Evolutionary conservation across 805 yeast genomes (phyloP), one percentile per base, ranked within the genome.

Genomic region (Tetrapisispora fleetii): DNA sequence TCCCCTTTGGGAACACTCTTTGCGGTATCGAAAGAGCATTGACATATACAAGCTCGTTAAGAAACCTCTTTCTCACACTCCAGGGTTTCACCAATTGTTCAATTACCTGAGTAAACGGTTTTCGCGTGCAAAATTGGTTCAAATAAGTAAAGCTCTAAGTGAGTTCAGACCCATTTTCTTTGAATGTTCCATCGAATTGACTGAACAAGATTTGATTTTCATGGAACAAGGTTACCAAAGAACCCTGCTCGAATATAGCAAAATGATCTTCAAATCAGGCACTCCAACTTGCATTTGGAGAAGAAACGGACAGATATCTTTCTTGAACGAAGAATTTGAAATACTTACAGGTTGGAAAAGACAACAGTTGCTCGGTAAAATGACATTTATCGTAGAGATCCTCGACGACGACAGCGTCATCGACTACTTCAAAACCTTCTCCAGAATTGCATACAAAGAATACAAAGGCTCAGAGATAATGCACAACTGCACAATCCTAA

Each of bases 221-320:
- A 88, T 93, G 84, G 99, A 91, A 62, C 95, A 91, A 68, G 86
- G 96, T 57, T 91, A 90, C 68, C 98, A 91, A 65, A 71, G 99
- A 41, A 89, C 98, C 0, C 69, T 91, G 36, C 69, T 91, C 40
- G 96, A 95, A 52, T 91, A 89, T 63, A 90, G 88, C 51, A 85
- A 83, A 63, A 85, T 86, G 62, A 84, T 93, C 37, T 75, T 80
- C 21, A 80, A 85, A 19, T 80, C 88, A 33, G 97, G 97, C 0
- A 91, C 97, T 0, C 98, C 98, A 2, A 89, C 96, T 0, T 77
- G 91, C 21, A 91, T 89, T 3, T 91, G 98, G 98, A 73, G 99
- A 55, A 75, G 98, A 47, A 89, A 96, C 1, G 96, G 96, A 9
- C 96, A 91, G 64, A 85, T 91, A 13, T 93, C 96, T 0, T 91